A percentile compares a stretch with the other conserved stretches of the same genome.
These are phyloP conservation scores for Vicia villosa DNA, from an alignment of 306 rosid species.

Conservation along the genomic window DNA sequence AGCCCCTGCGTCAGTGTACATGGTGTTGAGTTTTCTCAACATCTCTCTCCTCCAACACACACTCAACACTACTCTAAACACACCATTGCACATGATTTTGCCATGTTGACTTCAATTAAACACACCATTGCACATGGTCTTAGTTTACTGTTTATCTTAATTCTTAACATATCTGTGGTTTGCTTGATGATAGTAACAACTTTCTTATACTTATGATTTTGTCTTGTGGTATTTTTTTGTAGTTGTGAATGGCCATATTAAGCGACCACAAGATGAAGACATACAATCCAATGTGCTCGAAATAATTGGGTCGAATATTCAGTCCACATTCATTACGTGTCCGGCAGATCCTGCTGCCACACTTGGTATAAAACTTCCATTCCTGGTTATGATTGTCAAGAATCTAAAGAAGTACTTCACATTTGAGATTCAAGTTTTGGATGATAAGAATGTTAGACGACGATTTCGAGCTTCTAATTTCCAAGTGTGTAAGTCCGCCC, in stretches of 20 bases:
- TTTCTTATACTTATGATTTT: conserved; percentile 23
- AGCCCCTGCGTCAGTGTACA: too few species aligned
- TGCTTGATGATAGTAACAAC: background rate
- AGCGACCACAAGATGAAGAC: conserved; percentile 97
- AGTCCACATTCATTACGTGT: conserved; percentile 89
- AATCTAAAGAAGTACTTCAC: conserved; percentile 91
- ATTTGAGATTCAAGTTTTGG: conserved; percentile 93
- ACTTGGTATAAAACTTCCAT: conserved; percentile 91
- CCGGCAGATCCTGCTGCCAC: conserved; percentile 98
- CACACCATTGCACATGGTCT: too few species aligned
- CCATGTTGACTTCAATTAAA: too few species aligned
- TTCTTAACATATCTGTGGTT: conserved; percentile 12
- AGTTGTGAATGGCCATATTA: conserved; percentile 86
- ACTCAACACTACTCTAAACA: too few species aligned
- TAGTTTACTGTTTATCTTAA: background rate
- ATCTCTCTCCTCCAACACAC: too few species aligned
- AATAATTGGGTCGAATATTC: conserved; percentile 88
- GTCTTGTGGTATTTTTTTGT: conserved; percentile 29
- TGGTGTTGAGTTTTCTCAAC: too few species aligned
- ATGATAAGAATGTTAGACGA: conserved; percentile 90
- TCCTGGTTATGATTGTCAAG: conserved; percentile 89
- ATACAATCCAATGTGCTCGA: conserved; percentile 93
- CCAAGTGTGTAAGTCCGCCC: conserved; percentile 98
- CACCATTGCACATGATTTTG: too few species aligned
- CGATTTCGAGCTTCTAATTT: conserved; percentile 96